Conservation (phyloP, 2,329 filamentous ascomycete genomes). For the Colletotrichum sp. region DNA sequence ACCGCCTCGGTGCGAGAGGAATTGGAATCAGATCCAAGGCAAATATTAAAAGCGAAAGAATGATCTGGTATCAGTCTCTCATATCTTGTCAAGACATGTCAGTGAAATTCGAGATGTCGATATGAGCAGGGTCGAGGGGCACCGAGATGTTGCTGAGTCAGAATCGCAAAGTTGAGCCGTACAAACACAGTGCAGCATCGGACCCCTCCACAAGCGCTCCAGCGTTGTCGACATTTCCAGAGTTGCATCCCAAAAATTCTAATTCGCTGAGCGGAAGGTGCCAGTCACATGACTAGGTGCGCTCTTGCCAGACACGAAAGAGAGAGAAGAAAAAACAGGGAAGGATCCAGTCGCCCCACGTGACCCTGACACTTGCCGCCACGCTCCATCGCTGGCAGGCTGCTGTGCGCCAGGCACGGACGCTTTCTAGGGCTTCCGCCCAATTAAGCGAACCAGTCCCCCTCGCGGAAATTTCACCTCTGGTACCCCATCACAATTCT, state of each 20-base stretch:
- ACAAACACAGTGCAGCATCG: not conserved
- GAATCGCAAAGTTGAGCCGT: not conserved
- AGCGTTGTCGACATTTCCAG: not conserved
- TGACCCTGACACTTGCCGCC: not conserved
- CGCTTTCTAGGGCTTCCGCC: conserved; percentile 49
- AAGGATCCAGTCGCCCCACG: not conserved
- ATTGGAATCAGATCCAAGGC: not conserved
- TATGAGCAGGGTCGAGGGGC: not conserved
- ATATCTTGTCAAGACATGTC: too few species aligned
- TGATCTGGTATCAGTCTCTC: accelerated
- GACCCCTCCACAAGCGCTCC: not conserved
- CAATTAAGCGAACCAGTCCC: conserved; percentile 40
- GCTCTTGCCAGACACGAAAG: not conserved
- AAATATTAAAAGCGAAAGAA: not conserved
- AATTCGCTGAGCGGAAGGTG: not conserved
- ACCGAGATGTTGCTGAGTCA: not conserved
- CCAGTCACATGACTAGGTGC: not conserved
- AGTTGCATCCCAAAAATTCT: not conserved
- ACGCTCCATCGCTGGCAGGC: not conserved
- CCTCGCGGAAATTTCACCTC: conserved; percentile 20
- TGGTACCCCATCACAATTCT: conserved; percentile 14
- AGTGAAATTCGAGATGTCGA: not conserved
- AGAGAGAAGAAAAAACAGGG: not conserved
- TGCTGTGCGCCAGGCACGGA: not conserved
- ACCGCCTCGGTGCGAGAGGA: not conserved